These are phyloP conservation scores for Colletotrichum lentis DNA, from an alignment of 2,329 filamentous ascomycete genomes.

Conservation along the genomic window DNA sequence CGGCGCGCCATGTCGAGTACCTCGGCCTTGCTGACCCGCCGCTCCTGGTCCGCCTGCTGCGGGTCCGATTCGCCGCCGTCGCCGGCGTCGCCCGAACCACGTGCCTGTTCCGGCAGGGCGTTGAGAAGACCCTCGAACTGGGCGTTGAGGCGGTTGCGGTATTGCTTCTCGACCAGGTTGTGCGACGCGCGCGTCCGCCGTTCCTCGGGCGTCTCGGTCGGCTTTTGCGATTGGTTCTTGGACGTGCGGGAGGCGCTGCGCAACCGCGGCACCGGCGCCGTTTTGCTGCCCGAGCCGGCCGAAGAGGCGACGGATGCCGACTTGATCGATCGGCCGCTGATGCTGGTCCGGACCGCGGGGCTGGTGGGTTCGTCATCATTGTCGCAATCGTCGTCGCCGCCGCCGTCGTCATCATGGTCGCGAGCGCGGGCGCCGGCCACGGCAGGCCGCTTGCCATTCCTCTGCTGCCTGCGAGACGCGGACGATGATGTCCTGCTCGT, in stretches of 20 bases:
- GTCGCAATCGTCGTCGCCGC: neutral
- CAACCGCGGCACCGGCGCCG: constrained; percentile 37
- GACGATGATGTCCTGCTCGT: neutral
- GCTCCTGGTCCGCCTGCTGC: constrained; percentile 40
- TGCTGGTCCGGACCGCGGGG: constrained; percentile 26
- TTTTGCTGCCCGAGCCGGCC: constrained; percentile 28
- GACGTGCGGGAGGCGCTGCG: constrained; percentile 45
- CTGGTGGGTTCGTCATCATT: constrained; percentile 24
- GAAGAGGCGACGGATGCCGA: constrained; percentile 23
- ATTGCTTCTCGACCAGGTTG: constrained; percentile 48
- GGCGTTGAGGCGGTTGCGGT: constrained; percentile 46
- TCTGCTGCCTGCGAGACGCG: constrained; percentile 10
- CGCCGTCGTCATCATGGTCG: constrained; percentile 7
- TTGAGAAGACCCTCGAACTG: constrained; percentile 46
- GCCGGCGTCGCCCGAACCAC: constrained; percentile 19
- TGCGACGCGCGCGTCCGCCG: constrained; percentile 46
- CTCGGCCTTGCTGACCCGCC: constrained; percentile 49
- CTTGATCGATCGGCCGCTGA: constrained; percentile 28
- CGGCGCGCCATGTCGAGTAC: constrained; percentile 48
- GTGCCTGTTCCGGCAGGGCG: constrained; percentile 42
- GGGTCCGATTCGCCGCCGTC: constrained; percentile 30
- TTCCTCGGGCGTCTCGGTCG: constrained; percentile 43
- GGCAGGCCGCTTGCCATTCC: constrained; percentile 34
- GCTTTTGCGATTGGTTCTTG: constrained; percentile 43
- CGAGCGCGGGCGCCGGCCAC: constrained; percentile 12